Base-by-base conservation (phyloP, 768 basidiomycete species). In the Flagelloscypha sp. region DNA sequence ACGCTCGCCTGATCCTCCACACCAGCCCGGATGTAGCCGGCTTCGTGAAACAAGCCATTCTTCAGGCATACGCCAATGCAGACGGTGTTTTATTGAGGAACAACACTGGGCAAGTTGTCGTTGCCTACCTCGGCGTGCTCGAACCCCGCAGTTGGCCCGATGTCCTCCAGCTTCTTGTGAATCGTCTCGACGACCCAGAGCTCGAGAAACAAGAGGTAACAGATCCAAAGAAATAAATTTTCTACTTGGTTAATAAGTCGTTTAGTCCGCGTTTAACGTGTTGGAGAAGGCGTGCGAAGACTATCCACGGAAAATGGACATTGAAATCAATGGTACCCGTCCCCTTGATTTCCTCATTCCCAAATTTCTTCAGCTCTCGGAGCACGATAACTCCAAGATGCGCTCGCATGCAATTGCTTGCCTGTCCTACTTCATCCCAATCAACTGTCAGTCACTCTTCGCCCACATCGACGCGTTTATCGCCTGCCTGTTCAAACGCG, bases 231-330 rank as follows among this genome's bases (percentile, higher is more conserved):
- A n/a, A n/a, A n/a, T n/a, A n/a, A 28, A 30, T 30, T 35, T 40
- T 35, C 24, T 36, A 30, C 24, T 41, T 13, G 20, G 25, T 29
- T 43, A 40, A 24, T 30, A 11, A 43, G 21, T 35, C 42, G 22
- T 33, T 3, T 40, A 75, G 94, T 86, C 87, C 30, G 87, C 90
- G 9, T 97, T 98, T 62, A 85, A 88, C 54, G 82, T 90, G 2
- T 72, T 98, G 23, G 84, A 88, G 59, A 95, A 95, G 57, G 84
- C 94, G 35, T 94, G 90, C 58, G 90, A 98, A 58, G 95, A 99
- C 55, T 93, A 88, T 45, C 93, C 95, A 12, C 76, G 86, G 45
- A 92, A 94, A 65, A 74, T 97, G 62, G 89, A 95, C 58, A 74
- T 97, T 43, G 85, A 93, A 43, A 86, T 98, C 52, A 80, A 80